These are phyloP conservation scores for Rhizopus sp. DNA, from an alignment of 371 early-diverging fungal species.

Conservation along the genomic window DNA sequence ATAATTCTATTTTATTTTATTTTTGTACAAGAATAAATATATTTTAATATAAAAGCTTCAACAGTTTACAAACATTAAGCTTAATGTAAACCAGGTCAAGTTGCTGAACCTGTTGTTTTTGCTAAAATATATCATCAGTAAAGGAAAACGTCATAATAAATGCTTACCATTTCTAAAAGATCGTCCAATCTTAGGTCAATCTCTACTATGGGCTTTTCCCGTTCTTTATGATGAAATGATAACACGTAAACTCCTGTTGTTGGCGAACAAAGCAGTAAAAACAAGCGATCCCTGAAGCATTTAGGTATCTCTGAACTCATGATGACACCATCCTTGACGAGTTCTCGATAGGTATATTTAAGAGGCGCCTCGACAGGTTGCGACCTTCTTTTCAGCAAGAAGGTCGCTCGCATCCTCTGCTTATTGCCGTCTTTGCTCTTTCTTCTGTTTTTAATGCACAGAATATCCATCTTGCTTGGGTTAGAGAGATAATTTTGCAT, in stretches of 20 bases:
- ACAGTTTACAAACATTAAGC: constrained; percentile 55
- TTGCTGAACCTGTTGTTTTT: constrained; percentile 82
- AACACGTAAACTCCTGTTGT: constrained; percentile 87
- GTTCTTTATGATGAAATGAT: constrained; percentile 78
- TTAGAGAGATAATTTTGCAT: constrained; percentile 58
- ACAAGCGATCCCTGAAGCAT: constrained; percentile 73
- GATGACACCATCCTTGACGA: constrained; percentile 91
- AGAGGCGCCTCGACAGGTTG: constrained; percentile 57
- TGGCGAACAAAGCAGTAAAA: constrained; percentile 82
- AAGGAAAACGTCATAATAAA: too few species aligned
- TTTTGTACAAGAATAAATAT: neutral
- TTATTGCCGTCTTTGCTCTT: constrained; percentile 55
- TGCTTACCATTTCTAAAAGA: constrained; percentile 73
- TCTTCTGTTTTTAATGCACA: too few species aligned
- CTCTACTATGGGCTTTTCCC: constrained; percentile 92
- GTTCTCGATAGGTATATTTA: constrained; percentile 80
- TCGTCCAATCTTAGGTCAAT: constrained; percentile 95
- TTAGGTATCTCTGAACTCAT: constrained; percentile 89
- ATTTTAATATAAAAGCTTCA: constrained; percentile 33
- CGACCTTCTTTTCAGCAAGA: constrained; percentile 20
- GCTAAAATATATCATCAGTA: constrained; percentile 41
- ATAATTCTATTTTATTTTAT: neutral
- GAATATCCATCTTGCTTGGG: constrained; percentile 35
- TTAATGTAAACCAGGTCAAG: constrained; percentile 94
- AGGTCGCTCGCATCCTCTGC: constrained; percentile 45